These are phyloP conservation scores for Myotisia sp. DNA, from an alignment of 2,329 filamentous ascomycete genomes.

Conservation along the genomic window DNA sequence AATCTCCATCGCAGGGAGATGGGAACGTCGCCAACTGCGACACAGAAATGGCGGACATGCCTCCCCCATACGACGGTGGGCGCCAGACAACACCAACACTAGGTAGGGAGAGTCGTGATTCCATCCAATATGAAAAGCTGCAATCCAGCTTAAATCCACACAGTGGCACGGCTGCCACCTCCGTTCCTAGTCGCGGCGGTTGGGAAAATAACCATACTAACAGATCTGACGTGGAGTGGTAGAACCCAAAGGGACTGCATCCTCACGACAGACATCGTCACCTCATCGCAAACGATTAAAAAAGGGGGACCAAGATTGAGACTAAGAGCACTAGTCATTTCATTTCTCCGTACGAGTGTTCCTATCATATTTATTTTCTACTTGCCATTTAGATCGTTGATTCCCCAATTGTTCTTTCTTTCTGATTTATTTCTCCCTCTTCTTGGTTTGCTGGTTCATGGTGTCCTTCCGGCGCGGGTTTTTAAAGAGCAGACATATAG, in stretches of 20 bases:
- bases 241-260: constrained; percentile 14
- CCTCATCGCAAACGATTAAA: constrained; percentile 22
- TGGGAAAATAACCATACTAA: constrained; percentile 14
- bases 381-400: no score
- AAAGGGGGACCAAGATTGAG: constrained; percentile 19
- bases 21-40: constrained; percentile 1
- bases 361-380: no score
- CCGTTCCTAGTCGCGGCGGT: not conserved
- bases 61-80: constrained; percentile 10
- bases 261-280: constrained; percentile 10
- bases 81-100: constrained; percentile 14
- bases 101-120: constrained; percentile 18
- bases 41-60: constrained; percentile 7
- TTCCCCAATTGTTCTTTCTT: no score
- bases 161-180: no score
- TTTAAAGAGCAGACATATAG: no score
- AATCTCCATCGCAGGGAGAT: not conserved
- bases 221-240: constrained; percentile 18
- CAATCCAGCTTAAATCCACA: not conserved
- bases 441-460: no score
- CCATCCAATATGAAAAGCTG: constrained; percentile 1
- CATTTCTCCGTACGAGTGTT: no score
- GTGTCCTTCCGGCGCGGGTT: no score
- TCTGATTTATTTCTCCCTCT: no score
- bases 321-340: no score